Conservation (phyloP, 148 eudicot species). For the Mesembryanthemum crystallinum region DNA sequence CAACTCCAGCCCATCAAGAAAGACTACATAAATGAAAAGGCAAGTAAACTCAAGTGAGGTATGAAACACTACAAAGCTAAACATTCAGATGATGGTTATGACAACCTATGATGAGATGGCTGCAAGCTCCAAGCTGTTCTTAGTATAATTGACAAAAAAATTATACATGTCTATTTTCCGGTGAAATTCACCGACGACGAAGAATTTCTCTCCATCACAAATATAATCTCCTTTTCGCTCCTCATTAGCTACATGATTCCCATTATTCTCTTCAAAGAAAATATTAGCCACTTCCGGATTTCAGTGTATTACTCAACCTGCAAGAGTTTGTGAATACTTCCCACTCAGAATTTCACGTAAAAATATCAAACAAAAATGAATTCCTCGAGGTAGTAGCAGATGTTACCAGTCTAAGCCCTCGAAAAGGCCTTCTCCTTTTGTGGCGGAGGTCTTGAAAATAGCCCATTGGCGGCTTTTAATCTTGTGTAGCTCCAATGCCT, state of each 20-base stretch:
- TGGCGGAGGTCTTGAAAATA: constrained; percentile 92
- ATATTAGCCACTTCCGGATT: constrained; percentile 67
- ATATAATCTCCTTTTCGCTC: constrained; percentile 5
- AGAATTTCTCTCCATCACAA: constrained; percentile 2
- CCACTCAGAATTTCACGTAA: not conserved
- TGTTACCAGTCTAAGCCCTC: constrained; percentile 96
- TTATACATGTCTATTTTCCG: constrained; percentile 16
- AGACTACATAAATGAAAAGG: not conserved
- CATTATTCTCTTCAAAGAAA: not conserved
- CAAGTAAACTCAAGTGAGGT: not conserved
- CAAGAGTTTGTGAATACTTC: not conserved
- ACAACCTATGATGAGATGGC: not conserved
- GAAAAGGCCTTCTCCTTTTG: constrained; percentile 94
- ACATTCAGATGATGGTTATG: not conserved
- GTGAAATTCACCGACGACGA: constrained; percentile 24
- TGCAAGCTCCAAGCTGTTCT: constrained; percentile 15
- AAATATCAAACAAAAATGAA: not conserved
- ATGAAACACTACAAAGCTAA: constrained; percentile 9
- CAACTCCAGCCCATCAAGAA: not conserved
- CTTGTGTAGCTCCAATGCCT: constrained; percentile 92
- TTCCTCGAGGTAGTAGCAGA: not conserved
- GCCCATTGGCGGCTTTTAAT: constrained; percentile 95
- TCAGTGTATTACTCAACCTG: constrained; percentile 94
- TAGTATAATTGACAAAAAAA: constrained; percentile 20
- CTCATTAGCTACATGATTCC: constrained; percentile 13